Evolutionary conservation across 2,329 filamentous ascomycete genomes (phyloP).

Genomic region (Penicillium sp.): DNA sequence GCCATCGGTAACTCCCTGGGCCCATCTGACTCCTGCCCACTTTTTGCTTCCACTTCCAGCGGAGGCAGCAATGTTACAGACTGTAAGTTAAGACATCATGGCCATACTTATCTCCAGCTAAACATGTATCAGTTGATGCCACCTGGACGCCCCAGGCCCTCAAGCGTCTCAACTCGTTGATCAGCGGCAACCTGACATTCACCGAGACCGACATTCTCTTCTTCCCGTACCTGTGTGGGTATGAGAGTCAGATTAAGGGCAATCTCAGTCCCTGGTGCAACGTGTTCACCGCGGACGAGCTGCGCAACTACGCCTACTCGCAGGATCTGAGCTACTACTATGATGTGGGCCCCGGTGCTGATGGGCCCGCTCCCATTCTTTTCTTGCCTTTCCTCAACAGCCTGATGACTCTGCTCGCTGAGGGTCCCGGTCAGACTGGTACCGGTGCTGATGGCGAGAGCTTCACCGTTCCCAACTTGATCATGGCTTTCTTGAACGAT

Average conservation of each 20-base stretch:
- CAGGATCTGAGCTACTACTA: slow-evolving; percentile 71
- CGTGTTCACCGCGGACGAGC: slow-evolving; percentile 62
- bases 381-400: slow-evolving; percentile 63
- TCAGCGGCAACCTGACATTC: slow-evolving; percentile 56
- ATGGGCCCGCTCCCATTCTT: slow-evolving; percentile 51
- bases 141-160: slow-evolving; percentile 16
- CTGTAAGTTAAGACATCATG: slow-evolving; percentile 10
- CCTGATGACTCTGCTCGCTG: slow-evolving; percentile 54
- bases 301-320: slow-evolving; percentile 64
- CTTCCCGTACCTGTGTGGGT: slow-evolving; percentile 70
- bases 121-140: slow-evolving; percentile 10
- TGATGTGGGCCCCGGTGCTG: slow-evolving; percentile 58
- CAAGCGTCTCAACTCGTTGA: slow-evolving; percentile 54
- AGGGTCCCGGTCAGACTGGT: slow-evolving; percentile 54
- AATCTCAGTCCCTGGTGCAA: slow-evolving; percentile 62
- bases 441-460: slow-evolving; percentile 31
- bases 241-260: slow-evolving; percentile 68
- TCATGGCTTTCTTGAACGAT: slow-evolving; percentile 65
- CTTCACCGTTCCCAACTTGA: slow-evolving; percentile 54
- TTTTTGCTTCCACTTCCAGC: slow-evolving; percentile 54
- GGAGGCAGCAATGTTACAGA: slow-evolving; percentile 24
- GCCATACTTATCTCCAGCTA: neutral
- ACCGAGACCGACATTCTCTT: slow-evolving; percentile 54
- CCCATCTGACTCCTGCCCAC: slow-evolving; percentile 63
- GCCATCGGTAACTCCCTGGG: slow-evolving; percentile 64